phyloP scores from a whole-genome alignment of 1,284 basidiomycete species.

The Boletellus deceptivus region DNA sequence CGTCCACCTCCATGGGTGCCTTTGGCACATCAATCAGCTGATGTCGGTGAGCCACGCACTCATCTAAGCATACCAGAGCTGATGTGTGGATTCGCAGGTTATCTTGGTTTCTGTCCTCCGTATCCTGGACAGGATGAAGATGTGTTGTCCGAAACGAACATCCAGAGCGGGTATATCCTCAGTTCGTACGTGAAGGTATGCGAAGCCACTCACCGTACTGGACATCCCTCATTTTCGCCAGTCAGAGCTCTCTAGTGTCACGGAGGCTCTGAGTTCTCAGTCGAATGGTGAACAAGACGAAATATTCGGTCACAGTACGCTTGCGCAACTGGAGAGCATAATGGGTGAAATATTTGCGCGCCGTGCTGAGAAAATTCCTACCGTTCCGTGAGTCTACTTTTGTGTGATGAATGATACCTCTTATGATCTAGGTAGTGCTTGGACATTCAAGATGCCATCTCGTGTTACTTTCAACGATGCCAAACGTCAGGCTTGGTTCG shows the following conservation, averaged over 20 bases:
- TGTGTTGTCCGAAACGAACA: constrained; percentile 68
- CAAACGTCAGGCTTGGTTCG: constrained; percentile 87
- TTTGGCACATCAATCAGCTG: constrained; percentile 58
- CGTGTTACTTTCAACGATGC: constrained; percentile 89
- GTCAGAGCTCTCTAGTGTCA: constrained; percentile 22
- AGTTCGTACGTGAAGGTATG: constrained; percentile 59
- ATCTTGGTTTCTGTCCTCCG: constrained; percentile 84
- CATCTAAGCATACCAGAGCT: background rate
- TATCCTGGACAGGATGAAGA: constrained; percentile 85
- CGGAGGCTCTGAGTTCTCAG: constrained; percentile 60
- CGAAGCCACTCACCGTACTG: background rate
- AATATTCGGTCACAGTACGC: constrained; percentile 50
- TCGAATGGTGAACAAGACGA: constrained; percentile 52
- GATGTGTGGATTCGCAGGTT: constrained; percentile 51
- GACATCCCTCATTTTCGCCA: constrained; percentile 23
- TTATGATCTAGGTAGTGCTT: constrained; percentile 45
- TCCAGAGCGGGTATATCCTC: constrained; percentile 76
- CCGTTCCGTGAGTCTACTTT: constrained; percentile 55
- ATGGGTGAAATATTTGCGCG: constrained; percentile 78
- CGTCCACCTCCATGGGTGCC: constrained; percentile 72
- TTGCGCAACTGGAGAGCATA: constrained; percentile 72
- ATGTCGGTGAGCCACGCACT: constrained; percentile 51
- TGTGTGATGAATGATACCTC: background rate
- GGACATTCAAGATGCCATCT: constrained; percentile 81
- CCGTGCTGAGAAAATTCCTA: constrained; percentile 51